Conservation (phyloP, 306 rosid genomes). For the Oxytropis ochrocephala region DNA sequence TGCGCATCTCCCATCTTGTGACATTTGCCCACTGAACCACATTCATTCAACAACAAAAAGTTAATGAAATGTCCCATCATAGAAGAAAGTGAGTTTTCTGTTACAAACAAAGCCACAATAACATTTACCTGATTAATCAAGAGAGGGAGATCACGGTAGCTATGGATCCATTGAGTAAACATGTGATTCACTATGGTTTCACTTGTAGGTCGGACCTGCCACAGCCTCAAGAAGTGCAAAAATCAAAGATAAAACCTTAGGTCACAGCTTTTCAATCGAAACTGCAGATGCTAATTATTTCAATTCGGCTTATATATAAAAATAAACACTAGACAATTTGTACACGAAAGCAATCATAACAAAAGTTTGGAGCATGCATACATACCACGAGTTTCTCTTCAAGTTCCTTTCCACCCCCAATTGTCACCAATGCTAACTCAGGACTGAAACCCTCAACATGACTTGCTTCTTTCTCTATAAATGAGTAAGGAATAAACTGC, state of each 20-base stretch:
- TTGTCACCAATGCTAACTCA: conserved; percentile 80
- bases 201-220: conserved; percentile 93
- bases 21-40: conserved; percentile 86
- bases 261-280: conserved; percentile 32
- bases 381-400: conserved; percentile 96
- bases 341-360: neutral
- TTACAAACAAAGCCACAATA: neutral
- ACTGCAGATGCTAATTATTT: neutral
- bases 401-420: conserved; percentile 97
- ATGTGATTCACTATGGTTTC: conserved; percentile 97
- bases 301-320: neutral
- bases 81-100: neutral
- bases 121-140: conserved; percentile 75
- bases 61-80: neutral
- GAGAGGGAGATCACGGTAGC: conserved; percentile 95
- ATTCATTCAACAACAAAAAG: conserved; percentile 13
- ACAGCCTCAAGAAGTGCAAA: conserved; percentile 78
- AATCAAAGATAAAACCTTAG: conserved; percentile 79
- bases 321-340: neutral
- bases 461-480: conserved; percentile 97
- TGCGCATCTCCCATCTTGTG: conserved; percentile 99
- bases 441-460: conserved; percentile 98
- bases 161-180: conserved; percentile 98
- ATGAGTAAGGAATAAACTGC: conserved; percentile 95
- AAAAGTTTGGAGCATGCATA: conserved; percentile 22